A percentile compares a stretch with the other conserved stretches of the same genome.
Evolutionary conservation across 1,139 yeast species (phyloP).

Genomic region (Candida anutae): DNA sequence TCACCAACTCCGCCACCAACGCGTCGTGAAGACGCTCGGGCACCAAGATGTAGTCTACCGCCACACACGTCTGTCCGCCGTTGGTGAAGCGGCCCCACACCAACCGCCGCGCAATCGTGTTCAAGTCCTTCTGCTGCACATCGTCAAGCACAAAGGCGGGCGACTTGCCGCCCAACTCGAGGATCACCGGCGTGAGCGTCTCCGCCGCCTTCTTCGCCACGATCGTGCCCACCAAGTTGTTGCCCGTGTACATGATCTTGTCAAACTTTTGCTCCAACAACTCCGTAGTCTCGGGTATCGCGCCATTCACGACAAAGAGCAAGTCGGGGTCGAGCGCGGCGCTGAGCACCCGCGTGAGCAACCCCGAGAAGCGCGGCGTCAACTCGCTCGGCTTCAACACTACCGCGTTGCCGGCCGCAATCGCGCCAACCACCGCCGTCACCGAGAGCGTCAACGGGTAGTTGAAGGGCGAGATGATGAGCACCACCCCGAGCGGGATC

Average conservation of each 20-base stretch:
- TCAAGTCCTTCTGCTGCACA: slow-evolving; percentile 36
- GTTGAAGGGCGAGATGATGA: slow-evolving; percentile 80
- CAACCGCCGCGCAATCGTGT: slow-evolving; percentile 55
- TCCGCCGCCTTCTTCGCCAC: slow-evolving; percentile 80
- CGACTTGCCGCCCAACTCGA: slow-evolving; percentile 93
- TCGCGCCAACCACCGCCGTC: slow-evolving; percentile 68
- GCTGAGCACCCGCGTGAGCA: slow-evolving; percentile 48
- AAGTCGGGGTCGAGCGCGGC: slow-evolving; percentile 48
- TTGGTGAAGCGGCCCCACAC: slow-evolving; percentile 75
- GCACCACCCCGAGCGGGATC: slow-evolving; percentile 69
- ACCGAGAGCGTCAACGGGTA: slow-evolving; percentile 67
- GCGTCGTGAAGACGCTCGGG: slow-evolving; percentile 41
- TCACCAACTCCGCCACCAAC: slow-evolving; percentile 39
- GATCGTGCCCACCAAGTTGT: slow-evolving; percentile 65
- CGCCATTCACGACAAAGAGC: slow-evolving; percentile 67
- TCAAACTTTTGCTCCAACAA: slow-evolving; percentile 65
- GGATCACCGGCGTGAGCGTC: slow-evolving; percentile 67
- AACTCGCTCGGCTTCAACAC: slow-evolving; percentile 75
- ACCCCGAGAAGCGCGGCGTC: slow-evolving; percentile 54
- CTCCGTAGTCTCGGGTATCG: slow-evolving; percentile 58
- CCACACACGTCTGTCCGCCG: slow-evolving; percentile 89
- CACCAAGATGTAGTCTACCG: slow-evolving; percentile 73
- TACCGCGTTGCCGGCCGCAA: slow-evolving; percentile 84
- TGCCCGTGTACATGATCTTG: slow-evolving; percentile 84
- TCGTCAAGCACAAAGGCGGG: slow-evolving; percentile 66